These are phyloP conservation scores for Phaffia rhodozyma DNA, from an alignment of 1,284 basidiomycete species.

Conservation along the genomic window DNA sequence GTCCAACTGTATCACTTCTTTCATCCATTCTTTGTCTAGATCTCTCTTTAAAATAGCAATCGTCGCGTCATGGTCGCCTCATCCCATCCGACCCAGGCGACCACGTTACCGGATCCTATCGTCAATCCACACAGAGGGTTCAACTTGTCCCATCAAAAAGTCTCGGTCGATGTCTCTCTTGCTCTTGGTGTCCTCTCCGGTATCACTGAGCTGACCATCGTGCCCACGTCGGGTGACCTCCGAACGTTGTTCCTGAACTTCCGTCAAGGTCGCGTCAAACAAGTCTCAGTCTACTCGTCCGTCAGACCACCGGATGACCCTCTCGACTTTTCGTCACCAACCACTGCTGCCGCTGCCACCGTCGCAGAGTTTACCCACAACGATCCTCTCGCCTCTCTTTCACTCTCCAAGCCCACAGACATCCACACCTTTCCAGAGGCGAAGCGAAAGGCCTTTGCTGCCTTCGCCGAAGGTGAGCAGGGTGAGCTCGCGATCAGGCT, in stretches of 20 bases:
- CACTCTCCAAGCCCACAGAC: slow-evolving; percentile 59
- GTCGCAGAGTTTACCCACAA: slow-evolving; percentile 54
- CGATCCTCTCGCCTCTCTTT: slow-evolving; percentile 61
- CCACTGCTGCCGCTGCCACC: slow-evolving; percentile 53
- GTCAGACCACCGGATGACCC: slow-evolving; percentile 16
- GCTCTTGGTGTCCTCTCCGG: slow-evolving; percentile 54
- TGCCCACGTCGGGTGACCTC: slow-evolving; percentile 62
- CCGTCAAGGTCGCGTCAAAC: slow-evolving; percentile 60
- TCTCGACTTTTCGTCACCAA: slow-evolving; percentile 44
- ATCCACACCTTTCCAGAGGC: slow-evolving; percentile 84
- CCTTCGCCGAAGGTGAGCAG: slow-evolving; percentile 77
- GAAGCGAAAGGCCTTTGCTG: slow-evolving; percentile 82
- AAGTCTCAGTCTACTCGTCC: slow-evolving; percentile 18
- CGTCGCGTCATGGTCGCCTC: background rate
- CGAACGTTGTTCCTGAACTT: slow-evolving; percentile 72
- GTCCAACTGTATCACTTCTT: background rate
- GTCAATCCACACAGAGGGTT: slow-evolving; percentile 4
- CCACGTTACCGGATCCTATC: background rate
- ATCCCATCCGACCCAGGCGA: slow-evolving; percentile 4
- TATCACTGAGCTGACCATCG: slow-evolving; percentile 79
- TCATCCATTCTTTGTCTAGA: too few relatives aligned
- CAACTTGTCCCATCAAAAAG: slow-evolving; percentile 58
- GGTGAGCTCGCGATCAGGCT: slow-evolving; percentile 88
- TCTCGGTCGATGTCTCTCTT: slow-evolving; percentile 79
- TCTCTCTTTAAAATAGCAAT: background rate